phyloP scores from a whole-genome alignment of 116 monocot species.

The Zostera marina region DNA sequence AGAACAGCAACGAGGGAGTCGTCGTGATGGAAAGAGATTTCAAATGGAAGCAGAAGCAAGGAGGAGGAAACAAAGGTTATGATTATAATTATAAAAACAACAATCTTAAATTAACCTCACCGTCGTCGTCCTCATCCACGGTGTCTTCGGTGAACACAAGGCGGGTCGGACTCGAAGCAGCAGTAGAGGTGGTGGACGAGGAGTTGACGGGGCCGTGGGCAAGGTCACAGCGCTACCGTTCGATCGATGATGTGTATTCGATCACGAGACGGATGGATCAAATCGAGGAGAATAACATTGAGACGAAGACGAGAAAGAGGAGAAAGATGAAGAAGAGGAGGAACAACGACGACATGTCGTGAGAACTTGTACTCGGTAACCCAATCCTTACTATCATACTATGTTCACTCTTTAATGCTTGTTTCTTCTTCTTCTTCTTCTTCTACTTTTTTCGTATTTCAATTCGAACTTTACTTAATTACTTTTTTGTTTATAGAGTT shows the following conservation, averaged over 20 bases:
- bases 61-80: background rate
- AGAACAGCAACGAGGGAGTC: conserved; percentile 8
- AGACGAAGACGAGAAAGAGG: background rate
- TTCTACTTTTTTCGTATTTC: too few relatives aligned
- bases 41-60: background rate
- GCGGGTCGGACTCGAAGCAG: background rate
- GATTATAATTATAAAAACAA: too few relatives aligned
- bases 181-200: conserved; percentile 2
- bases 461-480: too few relatives aligned
- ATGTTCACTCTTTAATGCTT: too few relatives aligned
- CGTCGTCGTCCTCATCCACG: conserved; percentile 4
- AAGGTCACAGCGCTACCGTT: conserved; percentile 7
- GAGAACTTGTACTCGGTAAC: too few relatives aligned
- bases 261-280: conserved; percentile 1
- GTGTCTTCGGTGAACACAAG: conserved; percentile 6
- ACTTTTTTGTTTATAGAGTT: too few relatives aligned
- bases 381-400: too few relatives aligned
- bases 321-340: background rate
- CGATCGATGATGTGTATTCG: conserved; percentile 2
- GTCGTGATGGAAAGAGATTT: background rate
- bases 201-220: conserved; percentile 10
- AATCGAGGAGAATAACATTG: background rate
- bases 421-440: too few relatives aligned
- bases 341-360: background rate
- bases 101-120: background rate